Percentiles rank a stretch among this genome's conserved stretches.
Conservation (phyloP, 2,329 filamentous ascomycete genomes). For the Didymella glomerata region DNA sequence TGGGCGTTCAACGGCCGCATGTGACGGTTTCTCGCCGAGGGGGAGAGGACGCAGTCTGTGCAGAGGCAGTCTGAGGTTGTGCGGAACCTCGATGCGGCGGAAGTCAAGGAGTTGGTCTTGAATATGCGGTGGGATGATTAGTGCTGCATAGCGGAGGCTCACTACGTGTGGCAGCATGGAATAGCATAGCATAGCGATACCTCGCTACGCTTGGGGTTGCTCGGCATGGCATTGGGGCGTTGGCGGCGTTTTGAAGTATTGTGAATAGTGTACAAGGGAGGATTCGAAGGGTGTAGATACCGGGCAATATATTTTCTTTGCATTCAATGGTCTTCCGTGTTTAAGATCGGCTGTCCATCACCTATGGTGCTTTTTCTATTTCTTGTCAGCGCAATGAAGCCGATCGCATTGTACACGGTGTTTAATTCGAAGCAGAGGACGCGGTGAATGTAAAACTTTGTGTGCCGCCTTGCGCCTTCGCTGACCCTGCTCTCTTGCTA, state of each 20-base stretch:
- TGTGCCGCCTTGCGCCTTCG: slow-evolving; percentile 1
- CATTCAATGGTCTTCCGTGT: not conserved
- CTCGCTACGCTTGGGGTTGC: too few species aligned
- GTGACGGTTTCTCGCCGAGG: slow-evolving; percentile 38
- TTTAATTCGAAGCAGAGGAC: too few species aligned
- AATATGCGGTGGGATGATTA: slow-evolving; percentile 46
- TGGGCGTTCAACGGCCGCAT: slow-evolving; percentile 40
- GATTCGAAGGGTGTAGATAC: slow-evolving; percentile 7
- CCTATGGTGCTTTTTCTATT: too few species aligned
- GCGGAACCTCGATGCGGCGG: slow-evolving; percentile 27
- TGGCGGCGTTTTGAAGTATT: slow-evolving; percentile 9
- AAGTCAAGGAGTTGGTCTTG: slow-evolving; percentile 38
- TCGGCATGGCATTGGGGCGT: too few species aligned
- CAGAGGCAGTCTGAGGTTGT: slow-evolving; percentile 1
- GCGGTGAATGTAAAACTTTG: too few species aligned
- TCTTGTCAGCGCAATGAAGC: too few species aligned
- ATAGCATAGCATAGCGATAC: too few species aligned
- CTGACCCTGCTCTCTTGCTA: not conserved
- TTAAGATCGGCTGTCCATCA: too few species aligned
- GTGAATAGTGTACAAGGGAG: not conserved
- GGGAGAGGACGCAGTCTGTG: slow-evolving; percentile 18
- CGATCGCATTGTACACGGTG: too few species aligned
- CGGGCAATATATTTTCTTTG: slow-evolving; percentile 12
- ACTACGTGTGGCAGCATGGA: too few species aligned
- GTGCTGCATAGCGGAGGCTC: not conserved